A percentile compares a stretch with the other conserved stretches of the same genome.
Conservation (phyloP, 139 green algal species). For the Chlamydomonas incerta region DNA sequence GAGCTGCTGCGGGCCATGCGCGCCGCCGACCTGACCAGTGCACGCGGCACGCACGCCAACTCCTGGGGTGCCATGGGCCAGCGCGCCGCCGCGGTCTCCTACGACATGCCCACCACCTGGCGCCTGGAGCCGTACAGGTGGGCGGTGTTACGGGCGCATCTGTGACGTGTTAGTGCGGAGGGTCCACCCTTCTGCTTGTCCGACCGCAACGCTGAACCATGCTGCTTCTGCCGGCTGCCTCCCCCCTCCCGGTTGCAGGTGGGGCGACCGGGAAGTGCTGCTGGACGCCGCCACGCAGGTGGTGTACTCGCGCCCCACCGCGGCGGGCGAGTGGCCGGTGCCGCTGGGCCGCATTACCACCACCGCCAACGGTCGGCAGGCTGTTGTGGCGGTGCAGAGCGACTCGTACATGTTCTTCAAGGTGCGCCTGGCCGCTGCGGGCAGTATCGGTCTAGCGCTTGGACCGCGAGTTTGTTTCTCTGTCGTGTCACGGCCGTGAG, state of each 20-base stretch:
- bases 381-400: not conserved
- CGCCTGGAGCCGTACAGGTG: constrained; percentile 43
- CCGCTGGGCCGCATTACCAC: constrained; percentile 19
- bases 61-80: not conserved
- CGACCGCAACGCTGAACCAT: no score
- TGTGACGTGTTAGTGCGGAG: no score
- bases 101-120: constrained; percentile 17
- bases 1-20: constrained; percentile 49
- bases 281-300: constrained; percentile 25
- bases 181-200: no score
- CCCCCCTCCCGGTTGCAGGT: not conserved
- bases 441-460: no score
- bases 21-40: constrained; percentile 43
- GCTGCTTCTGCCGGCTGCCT: no score
- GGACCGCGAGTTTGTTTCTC: no score
- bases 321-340: constrained; percentile 15
- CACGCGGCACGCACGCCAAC: constrained; percentile 25
- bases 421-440: constrained; percentile 13
- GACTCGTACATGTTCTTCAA: constrained; percentile 48
- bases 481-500: no score
- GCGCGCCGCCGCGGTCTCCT: not conserved
- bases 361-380: not conserved
- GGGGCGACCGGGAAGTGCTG: constrained; percentile 20
- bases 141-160: no score
- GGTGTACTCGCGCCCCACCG: constrained; percentile 25